Percentiles rank a stretch among this genome's conserved stretches.
Conservation (phyloP, 139 green algal genomes). For the Auxenochlorella pyrenoidosa region DNA sequence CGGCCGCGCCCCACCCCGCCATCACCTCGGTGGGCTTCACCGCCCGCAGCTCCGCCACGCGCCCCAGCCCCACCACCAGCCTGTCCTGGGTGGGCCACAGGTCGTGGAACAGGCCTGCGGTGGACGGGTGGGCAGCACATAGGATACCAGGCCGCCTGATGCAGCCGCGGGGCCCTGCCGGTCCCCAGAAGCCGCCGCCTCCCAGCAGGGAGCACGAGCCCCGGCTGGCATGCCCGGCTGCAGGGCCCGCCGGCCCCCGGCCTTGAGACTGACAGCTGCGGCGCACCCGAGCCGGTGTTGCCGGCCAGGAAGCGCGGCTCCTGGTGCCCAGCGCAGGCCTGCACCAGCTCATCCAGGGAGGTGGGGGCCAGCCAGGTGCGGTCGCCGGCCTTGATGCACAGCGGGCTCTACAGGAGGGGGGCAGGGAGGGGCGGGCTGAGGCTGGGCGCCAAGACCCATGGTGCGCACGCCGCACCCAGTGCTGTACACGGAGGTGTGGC, state of each 20-base stretch:
- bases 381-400: background rate
- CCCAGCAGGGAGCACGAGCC: no score
- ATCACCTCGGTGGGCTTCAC: background rate
- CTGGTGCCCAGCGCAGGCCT: background rate
- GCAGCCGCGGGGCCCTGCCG: no score
- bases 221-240: no score
- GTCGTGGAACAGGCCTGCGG: constrained; percentile 64
- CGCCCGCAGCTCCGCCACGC: constrained; percentile 17
- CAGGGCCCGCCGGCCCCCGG: no score
- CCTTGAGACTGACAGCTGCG: no score
- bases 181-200: no score
- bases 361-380: constrained; percentile 12
- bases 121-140: background rate
- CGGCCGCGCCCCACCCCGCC: no score
- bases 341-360: background rate
- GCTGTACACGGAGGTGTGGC: background rate
- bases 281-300: constrained; percentile 7
- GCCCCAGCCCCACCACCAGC: constrained; percentile 34
- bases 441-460: no score
- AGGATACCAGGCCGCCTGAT: background rate
- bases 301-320: background rate
- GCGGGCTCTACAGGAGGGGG: background rate
- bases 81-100: constrained; percentile 28
- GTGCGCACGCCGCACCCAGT: no score
- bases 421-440: background rate